Evolutionary conservation across 306 rosid species (phyloP), one percentile per base, ranked within the genome.

Genomic region (Malus asiatica): DNA sequence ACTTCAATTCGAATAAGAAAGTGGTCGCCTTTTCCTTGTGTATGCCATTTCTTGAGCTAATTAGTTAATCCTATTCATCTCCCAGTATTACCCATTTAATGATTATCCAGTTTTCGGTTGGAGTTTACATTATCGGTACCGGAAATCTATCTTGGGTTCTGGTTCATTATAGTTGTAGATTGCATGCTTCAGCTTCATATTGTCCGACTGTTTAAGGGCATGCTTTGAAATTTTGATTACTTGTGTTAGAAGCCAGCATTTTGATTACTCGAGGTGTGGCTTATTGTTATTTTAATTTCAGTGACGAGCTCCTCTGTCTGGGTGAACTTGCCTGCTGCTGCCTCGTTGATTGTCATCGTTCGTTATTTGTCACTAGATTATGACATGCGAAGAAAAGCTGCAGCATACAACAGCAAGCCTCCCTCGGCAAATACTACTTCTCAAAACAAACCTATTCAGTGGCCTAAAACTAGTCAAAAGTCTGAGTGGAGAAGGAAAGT

Each of bases 261-360:
- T 22, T 66, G 11, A 45, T 76, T 77, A 67, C 68, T 70, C 46
- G 79, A 70, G 64, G 53, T 83, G 73, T 63, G 69, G 76, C 83
- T 80, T 70, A 64, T 77, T 86, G 62, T 72, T 88, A 22, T 62
- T 79, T 69, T 82, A 69, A 63, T 89, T 84, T 78, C 90, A 96
- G 99, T 96, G 92, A 96, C 99, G 58, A 96, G 99, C 89, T 90
- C 98, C 77, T 84, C 97, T 75, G 99, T 96, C 72, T 96, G 92
- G 99, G 82, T 96, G 82, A 96, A 96, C 88, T 87, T 96, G 89
- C 99, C 99, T 59, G 96, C 87, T 68, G 97, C 99, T 27, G 97
- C 98, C 78, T 83, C 86, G 76, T 78, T 92, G 72, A 87, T 96
- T 65, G 70, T 96, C 59, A 59, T 86, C 79, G 82, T 90, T 75